phyloP scores from a whole-genome alignment of 176 grass and related monocot genomes.

The Paspalum notatum region DNA sequence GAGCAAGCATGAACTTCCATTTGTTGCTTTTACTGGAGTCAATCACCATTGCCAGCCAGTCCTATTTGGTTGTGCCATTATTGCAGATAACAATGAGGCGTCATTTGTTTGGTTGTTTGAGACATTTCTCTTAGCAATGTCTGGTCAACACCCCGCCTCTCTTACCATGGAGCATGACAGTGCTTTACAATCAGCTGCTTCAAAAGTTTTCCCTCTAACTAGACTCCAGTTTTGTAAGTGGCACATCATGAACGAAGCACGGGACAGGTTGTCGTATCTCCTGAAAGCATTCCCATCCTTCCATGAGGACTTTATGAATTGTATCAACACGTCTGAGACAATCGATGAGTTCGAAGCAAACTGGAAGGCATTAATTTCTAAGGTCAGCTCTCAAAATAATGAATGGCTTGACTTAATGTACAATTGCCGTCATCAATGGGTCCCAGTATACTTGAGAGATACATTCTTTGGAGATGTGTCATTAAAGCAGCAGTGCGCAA shows the following conservation, averaged over 20 bases:
- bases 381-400: slow-evolving; percentile 12
- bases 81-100: slow-evolving; percentile 52
- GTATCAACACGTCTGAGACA: slow-evolving; percentile 48
- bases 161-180: slow-evolving; percentile 48
- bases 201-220: slow-evolving; percentile 44
- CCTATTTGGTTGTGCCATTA: slow-evolving; percentile 57
- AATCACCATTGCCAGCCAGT: slow-evolving; percentile 66
- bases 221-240: slow-evolving; percentile 47
- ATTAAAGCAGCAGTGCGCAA: slow-evolving; percentile 47
- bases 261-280: slow-evolving; percentile 43
- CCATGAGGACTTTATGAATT: slow-evolving; percentile 43
- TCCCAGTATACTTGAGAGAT: slow-evolving; percentile 52
- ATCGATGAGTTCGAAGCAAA: slow-evolving; percentile 56
- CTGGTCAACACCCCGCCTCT: slow-evolving; percentile 51
- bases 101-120: slow-evolving; percentile 63
- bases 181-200: slow-evolving; percentile 34
- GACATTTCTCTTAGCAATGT: slow-evolving; percentile 62
- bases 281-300: slow-evolving; percentile 46
- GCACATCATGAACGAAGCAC: slow-evolving; percentile 52
- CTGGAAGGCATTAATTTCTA: slow-evolving; percentile 52
- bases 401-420: slow-evolving; percentile 58
- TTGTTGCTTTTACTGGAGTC: slow-evolving; percentile 55
- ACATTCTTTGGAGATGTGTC: slow-evolving; percentile 54
- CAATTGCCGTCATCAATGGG: slow-evolving; percentile 58
- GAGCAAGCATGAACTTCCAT: slow-evolving; percentile 48